phyloP scores from a whole-genome alignment of 78 protist species.

The Guillardia theta region DNA sequence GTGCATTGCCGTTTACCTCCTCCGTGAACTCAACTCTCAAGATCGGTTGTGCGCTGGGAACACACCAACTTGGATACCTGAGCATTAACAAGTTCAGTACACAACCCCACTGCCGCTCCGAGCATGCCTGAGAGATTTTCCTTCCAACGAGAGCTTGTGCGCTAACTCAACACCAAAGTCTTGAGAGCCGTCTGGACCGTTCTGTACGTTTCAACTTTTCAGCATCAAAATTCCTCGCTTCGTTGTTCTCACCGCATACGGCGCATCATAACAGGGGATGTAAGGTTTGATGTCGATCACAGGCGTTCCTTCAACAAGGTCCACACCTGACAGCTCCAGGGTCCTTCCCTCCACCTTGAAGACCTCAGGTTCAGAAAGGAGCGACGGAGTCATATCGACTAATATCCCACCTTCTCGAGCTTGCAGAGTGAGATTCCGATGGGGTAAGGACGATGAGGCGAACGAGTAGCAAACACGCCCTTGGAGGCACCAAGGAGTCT shows the following conservation, averaged over 20 bases:
- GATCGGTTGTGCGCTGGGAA: background rate
- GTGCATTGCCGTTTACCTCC: no score
- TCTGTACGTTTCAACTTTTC: no score
- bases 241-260: no score
- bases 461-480: constrained; percentile 57
- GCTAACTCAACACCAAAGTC: background rate
- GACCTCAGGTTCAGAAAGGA: no score
- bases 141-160: background rate
- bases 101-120: background rate
- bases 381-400: no score
- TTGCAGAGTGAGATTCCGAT: constrained; percentile 40
- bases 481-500: constrained; percentile 18
- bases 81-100: background rate
- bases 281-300: constrained; percentile 71
- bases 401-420: constrained; percentile 60
- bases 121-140: background rate
- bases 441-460: constrained; percentile 59
- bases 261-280: constrained; percentile 13
- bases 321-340: constrained; percentile 69
- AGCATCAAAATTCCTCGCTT: no score
- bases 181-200: background rate
- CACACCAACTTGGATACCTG: background rate
- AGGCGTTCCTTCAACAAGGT: constrained; percentile 82
- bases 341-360: constrained; percentile 39
- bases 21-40: background rate